Conservation (phyloP, 2,329 filamentous ascomycete species). For the Trichoderma citrinoviride region DNA sequence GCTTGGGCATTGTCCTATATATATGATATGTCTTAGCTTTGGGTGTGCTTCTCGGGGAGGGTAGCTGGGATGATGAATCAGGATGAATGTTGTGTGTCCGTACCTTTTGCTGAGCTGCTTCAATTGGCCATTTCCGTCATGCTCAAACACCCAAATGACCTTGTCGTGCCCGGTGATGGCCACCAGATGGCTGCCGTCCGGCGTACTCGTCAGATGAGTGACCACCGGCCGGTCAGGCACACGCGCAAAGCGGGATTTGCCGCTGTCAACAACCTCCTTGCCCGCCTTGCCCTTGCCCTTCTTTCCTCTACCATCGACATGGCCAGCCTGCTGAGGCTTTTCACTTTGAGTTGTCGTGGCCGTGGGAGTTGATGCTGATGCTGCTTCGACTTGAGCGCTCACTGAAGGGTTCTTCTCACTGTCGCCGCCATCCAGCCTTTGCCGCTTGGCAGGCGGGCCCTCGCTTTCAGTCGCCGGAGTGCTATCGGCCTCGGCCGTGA, state of each 20-base stretch:
- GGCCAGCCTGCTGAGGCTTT: conserved; percentile 21
- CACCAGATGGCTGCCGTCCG: conserved; percentile 65
- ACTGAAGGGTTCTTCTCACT: conserved; percentile 21
- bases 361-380: not conserved
- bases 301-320: conserved; percentile 29
- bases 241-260: conserved; percentile 29
- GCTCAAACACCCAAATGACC: conserved; percentile 75
- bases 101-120: conserved; percentile 71
- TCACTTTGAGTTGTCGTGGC: conserved; percentile 16
- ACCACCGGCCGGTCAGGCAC: conserved; percentile 61
- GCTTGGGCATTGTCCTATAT: conserved; percentile 78
- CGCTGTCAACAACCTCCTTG: conserved; percentile 7
- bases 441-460: conserved; percentile 39
- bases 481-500: conserved; percentile 22
- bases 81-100: not conserved
- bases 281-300: conserved; percentile 32
- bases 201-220: conserved; percentile 63
- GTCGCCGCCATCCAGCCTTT: conserved; percentile 32
- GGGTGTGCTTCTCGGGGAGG: not conserved
- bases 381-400: not conserved
- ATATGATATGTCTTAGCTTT: conserved; percentile 23
- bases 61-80: not conserved
- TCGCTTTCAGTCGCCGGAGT: conserved; percentile 26
- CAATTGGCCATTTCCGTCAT: conserved; percentile 60
- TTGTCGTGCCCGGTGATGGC: conserved; percentile 91